A percentile compares a stretch with the other conserved stretches of the same genome.
phyloP scores from a whole-genome alignment of 208 protist species.

The Wallacemonas sp. region DNA sequence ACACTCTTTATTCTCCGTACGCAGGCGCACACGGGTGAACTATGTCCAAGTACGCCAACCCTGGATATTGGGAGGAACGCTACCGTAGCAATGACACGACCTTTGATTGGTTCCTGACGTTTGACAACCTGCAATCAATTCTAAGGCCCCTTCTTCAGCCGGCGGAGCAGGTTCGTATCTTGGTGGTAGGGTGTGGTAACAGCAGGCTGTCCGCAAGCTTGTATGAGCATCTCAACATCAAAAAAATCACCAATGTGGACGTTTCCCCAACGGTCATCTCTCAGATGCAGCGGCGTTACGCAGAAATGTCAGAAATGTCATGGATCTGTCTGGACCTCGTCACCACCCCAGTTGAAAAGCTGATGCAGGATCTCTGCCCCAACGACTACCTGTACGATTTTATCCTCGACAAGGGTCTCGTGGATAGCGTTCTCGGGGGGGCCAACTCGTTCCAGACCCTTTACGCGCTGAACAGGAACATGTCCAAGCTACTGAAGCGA shows the following conservation, averaged over 20 bases:
- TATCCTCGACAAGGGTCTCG: constrained; percentile 89
- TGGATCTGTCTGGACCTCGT: constrained; percentile 85
- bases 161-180: constrained; percentile 73
- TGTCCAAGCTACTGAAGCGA: constrained; percentile 87
- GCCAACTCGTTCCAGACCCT: constrained; percentile 90
- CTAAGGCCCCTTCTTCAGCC: constrained; percentile 74
- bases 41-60: constrained; percentile 92
- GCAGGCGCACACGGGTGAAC: not conserved
- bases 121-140: constrained; percentile 83
- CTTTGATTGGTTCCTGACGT: constrained; percentile 92
- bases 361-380: constrained; percentile 75
- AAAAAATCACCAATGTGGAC: constrained; percentile 91
- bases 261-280: constrained; percentile 86
- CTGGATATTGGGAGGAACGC: constrained; percentile 93
- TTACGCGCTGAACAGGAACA: constrained; percentile 87
- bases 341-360: constrained; percentile 75
- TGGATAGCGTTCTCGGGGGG: constrained; percentile 86
- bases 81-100: constrained; percentile 91
- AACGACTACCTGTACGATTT: constrained; percentile 87
- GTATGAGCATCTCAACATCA: constrained; percentile 85
- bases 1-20: not conserved
- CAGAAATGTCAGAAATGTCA: constrained; percentile 85
- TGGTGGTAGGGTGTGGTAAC: constrained; percentile 91
- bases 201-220: constrained; percentile 77
- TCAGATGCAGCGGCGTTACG: constrained; percentile 87